A percentile compares a stretch with the other conserved stretches of the same genome.
Conservation (phyloP, 352 stramenopile genomes). For the Pythium folliculosum region DNA sequence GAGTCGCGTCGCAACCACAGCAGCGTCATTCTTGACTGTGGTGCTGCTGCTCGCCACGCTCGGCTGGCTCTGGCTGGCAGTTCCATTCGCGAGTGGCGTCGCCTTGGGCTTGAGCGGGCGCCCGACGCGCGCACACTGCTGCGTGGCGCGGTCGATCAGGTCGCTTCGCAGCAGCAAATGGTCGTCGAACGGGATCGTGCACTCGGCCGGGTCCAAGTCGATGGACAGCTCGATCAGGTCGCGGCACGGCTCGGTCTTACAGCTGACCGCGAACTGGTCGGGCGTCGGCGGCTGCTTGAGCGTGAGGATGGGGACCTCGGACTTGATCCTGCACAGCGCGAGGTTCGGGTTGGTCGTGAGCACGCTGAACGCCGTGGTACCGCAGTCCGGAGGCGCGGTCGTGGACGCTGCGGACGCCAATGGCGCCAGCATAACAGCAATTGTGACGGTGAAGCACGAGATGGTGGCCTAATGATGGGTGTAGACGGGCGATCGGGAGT, state of each 20-base stretch:
- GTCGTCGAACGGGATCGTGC: neutral
- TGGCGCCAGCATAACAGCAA: neutral
- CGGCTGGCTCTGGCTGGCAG: neutral
- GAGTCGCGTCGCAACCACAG: too few species aligned
- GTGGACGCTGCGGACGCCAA: neutral
- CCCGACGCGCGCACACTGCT: neutral
- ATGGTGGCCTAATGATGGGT: too few species aligned
- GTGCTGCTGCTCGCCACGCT: neutral
- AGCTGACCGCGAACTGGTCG: neutral
- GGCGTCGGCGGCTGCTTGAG: neutral
- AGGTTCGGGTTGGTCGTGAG: neutral
- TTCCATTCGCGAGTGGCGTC: neutral
- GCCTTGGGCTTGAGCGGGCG: neutral
- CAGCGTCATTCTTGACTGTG: too few species aligned
- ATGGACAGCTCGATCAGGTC: neutral
- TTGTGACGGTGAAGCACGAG: neutral
- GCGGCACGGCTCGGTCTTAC: neutral
- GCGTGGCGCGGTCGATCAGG: neutral
- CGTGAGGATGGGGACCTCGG: neutral
- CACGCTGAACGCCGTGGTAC: neutral
- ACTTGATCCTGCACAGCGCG: neutral
- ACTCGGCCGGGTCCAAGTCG: conserved; percentile 1
- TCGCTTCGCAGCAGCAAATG: neutral
- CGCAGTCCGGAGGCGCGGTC: neutral
- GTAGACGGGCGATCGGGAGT: too few species aligned